A percentile compares a stretch with the other conserved stretches of the same genome.
Evolutionary conservation across 139 green algal species (phyloP).

Genomic region (Diplosphaera chodatii): DNA sequence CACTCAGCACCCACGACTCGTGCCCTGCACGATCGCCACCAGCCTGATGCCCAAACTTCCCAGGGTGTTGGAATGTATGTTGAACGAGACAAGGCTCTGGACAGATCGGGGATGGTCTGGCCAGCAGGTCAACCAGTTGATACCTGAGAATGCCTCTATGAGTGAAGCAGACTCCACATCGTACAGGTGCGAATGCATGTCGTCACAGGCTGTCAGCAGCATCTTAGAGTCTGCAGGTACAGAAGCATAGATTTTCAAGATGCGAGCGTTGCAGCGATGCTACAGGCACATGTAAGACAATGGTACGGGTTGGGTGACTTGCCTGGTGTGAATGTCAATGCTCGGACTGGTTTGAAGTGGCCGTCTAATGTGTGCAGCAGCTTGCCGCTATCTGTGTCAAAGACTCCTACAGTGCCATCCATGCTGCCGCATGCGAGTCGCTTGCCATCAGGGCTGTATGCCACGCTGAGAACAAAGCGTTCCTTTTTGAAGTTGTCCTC

Average conservation of each 20-base stretch:
- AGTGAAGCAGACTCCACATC: slow-evolving; percentile 67
- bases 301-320: too few relatives aligned
- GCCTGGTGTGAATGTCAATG: slow-evolving; percentile 73
- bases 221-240: slow-evolving; percentile 63
- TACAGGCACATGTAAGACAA: too few relatives aligned
- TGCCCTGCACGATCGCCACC: too few relatives aligned
- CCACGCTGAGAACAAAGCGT: slow-evolving; percentile 67
- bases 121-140: too few relatives aligned
- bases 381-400: slow-evolving; percentile 49
- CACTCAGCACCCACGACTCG: slow-evolving; percentile 80
- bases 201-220: slow-evolving; percentile 83
- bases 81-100: too few relatives aligned
- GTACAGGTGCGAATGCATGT: slow-evolving; percentile 87
- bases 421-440: slow-evolving; percentile 65
- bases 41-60: too few relatives aligned
- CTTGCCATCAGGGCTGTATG: slow-evolving; percentile 59
- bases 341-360: slow-evolving; percentile 81
- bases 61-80: too few relatives aligned
- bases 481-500: slow-evolving; percentile 42
- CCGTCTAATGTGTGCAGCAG: slow-evolving; percentile 66
- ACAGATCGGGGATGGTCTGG: too few relatives aligned
- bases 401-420: slow-evolving; percentile 73
- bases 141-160: slow-evolving; percentile 76
- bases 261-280: too few relatives aligned
- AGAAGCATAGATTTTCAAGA: too few relatives aligned